Evolutionary conservation across 2,329 filamentous ascomycete species (phyloP).

Genomic region (Neospermospora avenae): DNA sequence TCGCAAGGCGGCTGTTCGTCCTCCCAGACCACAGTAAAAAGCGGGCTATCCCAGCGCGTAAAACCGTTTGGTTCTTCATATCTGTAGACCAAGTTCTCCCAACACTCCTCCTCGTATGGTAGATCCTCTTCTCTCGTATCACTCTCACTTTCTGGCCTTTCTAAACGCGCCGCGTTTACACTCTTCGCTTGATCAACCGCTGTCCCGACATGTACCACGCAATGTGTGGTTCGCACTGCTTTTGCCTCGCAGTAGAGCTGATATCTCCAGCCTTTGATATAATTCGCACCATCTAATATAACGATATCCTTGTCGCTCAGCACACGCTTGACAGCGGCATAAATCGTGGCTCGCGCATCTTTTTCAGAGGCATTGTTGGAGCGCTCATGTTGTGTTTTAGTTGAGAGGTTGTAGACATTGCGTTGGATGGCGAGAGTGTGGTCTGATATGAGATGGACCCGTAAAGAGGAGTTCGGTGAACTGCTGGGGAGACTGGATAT

Average conservation of each 20-base stretch:
- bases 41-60: conserved; percentile 78
- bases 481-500: conserved; percentile 34
- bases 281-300: conserved; percentile 76
- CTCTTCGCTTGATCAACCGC: conserved; percentile 47
- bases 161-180: conserved; percentile 59
- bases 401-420: conserved; percentile 65
- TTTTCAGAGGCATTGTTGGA: conserved; percentile 76
- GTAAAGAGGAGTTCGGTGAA: conserved; percentile 43
- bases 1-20: conserved; percentile 67
- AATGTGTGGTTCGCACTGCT: conserved; percentile 70
- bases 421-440: conserved; percentile 67
- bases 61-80: conserved; percentile 87
- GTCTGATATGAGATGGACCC: conserved; percentile 72
- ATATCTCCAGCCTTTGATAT: conserved; percentile 88
- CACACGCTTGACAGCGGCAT: conserved; percentile 74
- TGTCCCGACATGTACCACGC: conserved; percentile 66
- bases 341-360: conserved; percentile 72
- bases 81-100: conserved; percentile 51
- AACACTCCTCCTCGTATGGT: conserved; percentile 30
- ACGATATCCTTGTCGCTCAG: conserved; percentile 72
- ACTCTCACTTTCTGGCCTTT: conserved; percentile 15
- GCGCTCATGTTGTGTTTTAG: conserved; percentile 56
- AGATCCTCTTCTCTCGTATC: conserved; percentile 32
- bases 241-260: conserved; percentile 84
- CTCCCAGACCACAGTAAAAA: conserved; percentile 76